These are phyloP conservation scores for Solanum commersonii DNA, from an alignment of 257 asterid species.

Conservation along the genomic window DNA sequence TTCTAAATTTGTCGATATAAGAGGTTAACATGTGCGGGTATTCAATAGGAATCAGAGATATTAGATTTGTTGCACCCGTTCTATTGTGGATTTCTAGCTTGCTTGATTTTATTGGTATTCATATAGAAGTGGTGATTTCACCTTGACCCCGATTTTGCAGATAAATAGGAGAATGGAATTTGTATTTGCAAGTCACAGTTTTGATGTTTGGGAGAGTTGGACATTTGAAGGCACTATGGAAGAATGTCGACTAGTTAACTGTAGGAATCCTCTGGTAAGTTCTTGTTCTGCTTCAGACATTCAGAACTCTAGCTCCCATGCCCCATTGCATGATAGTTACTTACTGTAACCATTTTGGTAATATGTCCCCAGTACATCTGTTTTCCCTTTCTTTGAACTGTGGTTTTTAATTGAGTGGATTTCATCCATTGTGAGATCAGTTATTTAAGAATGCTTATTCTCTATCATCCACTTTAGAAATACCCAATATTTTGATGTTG, in stretches of 20 bases:
- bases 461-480: neutral
- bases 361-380: neutral
- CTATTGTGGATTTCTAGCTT: neutral
- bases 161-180: constrained; percentile 98
- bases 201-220: constrained; percentile 99
- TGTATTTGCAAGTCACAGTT: constrained; percentile 93
- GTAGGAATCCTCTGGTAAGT: constrained; percentile 90
- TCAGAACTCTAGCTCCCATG: neutral
- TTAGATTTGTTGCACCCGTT: neutral
- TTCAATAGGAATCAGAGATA: neutral
- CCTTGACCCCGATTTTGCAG: constrained; percentile 27
- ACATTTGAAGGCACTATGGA: constrained; percentile 81
- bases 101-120: neutral
- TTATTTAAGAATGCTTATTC: neutral
- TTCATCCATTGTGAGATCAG: neutral
- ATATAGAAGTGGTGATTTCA: neutral
- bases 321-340: neutral
- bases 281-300: neutral
- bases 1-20: neutral
- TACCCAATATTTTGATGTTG: neutral
- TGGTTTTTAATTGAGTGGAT: neutral
- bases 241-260: constrained; percentile 90
- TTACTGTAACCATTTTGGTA: neutral
- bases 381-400: neutral
- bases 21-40: neutral